Evolutionary conservation across 2,329 filamentous ascomycete genomes (phyloP).

Genomic region (Aspergillus amoenus): DNA sequence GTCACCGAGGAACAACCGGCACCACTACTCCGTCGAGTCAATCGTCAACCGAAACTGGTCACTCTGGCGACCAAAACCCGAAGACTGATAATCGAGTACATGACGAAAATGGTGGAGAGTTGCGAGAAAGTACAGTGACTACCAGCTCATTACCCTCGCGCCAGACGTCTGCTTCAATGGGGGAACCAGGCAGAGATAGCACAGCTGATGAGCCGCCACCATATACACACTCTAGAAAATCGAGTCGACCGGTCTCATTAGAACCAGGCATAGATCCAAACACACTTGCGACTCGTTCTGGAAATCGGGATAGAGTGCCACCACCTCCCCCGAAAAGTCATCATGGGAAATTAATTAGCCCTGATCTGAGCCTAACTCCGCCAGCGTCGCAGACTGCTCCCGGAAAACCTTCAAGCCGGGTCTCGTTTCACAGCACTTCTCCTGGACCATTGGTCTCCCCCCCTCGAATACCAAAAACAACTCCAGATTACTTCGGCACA

Average conservation of each 20-base stretch:
- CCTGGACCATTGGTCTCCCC: constrained; percentile 23
- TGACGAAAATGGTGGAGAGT: neutral
- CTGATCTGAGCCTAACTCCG: constrained; percentile 28
- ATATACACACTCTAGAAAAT: constrained; percentile 48
- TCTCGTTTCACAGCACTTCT: constrained; percentile 26
- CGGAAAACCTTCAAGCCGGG: constrained; percentile 25
- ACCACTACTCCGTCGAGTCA: constrained; percentile 17
- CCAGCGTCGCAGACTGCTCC: constrained; percentile 24
- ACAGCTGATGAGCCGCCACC: constrained; percentile 51
- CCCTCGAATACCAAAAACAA: constrained; percentile 52
- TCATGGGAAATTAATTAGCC: constrained; percentile 72
- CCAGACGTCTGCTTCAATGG: constrained; percentile 9
- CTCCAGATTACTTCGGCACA: constrained; percentile 41
- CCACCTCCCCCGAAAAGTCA: constrained; percentile 71
- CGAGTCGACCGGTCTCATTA: constrained; percentile 57
- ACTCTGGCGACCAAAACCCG: constrained; percentile 19
- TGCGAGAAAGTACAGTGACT: neutral
- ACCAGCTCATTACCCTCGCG: constrained; percentile 5
- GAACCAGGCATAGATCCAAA: constrained; percentile 54
- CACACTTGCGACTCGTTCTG: constrained; percentile 28
- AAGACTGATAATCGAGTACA: neutral
- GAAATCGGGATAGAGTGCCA: constrained; percentile 60
- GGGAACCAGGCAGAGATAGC: constrained; percentile 41
- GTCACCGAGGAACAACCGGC: constrained; percentile 5
- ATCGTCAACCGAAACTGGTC: constrained; percentile 6